phyloP scores from a whole-genome alignment of 148 eudicot genomes.

The Gaultheria prostrata region DNA sequence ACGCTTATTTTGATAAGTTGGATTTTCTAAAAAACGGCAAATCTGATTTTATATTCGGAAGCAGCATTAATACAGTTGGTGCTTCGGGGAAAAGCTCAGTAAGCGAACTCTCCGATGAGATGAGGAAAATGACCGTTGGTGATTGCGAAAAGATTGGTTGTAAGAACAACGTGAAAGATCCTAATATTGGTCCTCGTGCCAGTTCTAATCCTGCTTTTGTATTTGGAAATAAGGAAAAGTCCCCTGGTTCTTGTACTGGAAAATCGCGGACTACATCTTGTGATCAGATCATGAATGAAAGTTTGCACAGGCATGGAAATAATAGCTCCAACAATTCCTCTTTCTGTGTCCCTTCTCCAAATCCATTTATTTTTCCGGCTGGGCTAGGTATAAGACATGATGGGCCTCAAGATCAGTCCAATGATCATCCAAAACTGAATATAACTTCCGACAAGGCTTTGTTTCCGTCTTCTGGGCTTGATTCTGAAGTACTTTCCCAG shows the following conservation, averaged over 20 bases:
- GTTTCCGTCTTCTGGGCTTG: slow-evolving; percentile 32
- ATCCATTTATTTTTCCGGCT: slow-evolving; percentile 26
- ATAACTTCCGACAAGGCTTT: slow-evolving; percentile 22
- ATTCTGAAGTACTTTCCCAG: slow-evolving; percentile 25
- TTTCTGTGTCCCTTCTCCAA: slow-evolving; percentile 24
- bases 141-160: slow-evolving; percentile 28
- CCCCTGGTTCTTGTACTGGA: slow-evolving; percentile 19
- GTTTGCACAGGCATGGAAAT: slow-evolving; percentile 18
- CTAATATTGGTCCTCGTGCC: slow-evolving; percentile 14
- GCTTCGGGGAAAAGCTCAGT: slow-evolving; percentile 17
- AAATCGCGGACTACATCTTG: slow-evolving; percentile 23
- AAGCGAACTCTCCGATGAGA: slow-evolving; percentile 48
- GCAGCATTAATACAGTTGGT: slow-evolving; percentile 12
- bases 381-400: slow-evolving; percentile 13
- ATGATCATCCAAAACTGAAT: slow-evolving; percentile 24
- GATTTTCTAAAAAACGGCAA: slow-evolving; percentile 10
- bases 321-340: slow-evolving; percentile 14
- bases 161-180: slow-evolving; percentile 10
- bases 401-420: slow-evolving; percentile 16
- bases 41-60: slow-evolving; percentile 12
- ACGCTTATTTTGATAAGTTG: slow-evolving; percentile 10
- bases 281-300: slow-evolving; percentile 18
- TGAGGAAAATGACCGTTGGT: slow-evolving; percentile 50
- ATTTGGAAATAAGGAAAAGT: slow-evolving; percentile 33
- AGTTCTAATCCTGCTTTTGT: slow-evolving; percentile 31